These are phyloP conservation scores for Apostasia ramifera DNA, from an alignment of 106 monocot genomes.

Conservation along the genomic window DNA sequence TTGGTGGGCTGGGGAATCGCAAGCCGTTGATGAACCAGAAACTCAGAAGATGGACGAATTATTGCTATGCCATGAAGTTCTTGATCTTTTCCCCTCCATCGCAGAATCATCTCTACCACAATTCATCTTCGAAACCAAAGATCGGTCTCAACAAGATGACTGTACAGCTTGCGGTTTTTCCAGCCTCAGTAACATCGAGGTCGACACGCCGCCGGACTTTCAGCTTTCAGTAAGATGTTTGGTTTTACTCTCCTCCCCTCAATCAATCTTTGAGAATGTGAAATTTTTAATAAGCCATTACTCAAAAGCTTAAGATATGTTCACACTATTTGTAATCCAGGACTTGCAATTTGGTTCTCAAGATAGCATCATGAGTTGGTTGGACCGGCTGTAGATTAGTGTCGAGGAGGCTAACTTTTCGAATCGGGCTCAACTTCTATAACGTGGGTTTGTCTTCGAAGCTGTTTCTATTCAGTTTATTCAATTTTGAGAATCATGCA, in stretches of 20 bases:
- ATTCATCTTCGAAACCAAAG: neutral
- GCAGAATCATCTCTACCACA: constrained; percentile 19
- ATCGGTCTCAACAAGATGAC: neutral
- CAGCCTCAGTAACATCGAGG: constrained; percentile 46
- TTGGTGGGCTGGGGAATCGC: constrained; percentile 55
- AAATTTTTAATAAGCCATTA: neutral
- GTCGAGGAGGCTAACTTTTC: no score
- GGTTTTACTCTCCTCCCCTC: neutral
- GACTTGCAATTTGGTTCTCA: constrained; percentile 78
- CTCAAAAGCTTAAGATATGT: neutral
- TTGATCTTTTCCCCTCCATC: constrained; percentile 32
- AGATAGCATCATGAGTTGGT: constrained; percentile 54
- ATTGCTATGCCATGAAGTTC: constrained; percentile 73
- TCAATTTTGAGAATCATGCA: no score
- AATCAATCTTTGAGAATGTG: neutral
- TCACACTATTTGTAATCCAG: constrained; percentile 17
- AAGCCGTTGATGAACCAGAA: constrained; percentile 35
- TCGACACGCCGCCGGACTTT: constrained; percentile 57
- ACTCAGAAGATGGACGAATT: constrained; percentile 27
- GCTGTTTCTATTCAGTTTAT: no score
- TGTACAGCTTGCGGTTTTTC: constrained; percentile 16
- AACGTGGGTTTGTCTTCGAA: no score
- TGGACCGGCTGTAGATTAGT: constrained; percentile 37
- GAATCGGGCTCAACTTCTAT: no score
- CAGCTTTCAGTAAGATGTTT: constrained; percentile 50